These are phyloP conservation scores for Primulina tabacum DNA, from an alignment of 257 asterid species.

Conservation along the genomic window DNA sequence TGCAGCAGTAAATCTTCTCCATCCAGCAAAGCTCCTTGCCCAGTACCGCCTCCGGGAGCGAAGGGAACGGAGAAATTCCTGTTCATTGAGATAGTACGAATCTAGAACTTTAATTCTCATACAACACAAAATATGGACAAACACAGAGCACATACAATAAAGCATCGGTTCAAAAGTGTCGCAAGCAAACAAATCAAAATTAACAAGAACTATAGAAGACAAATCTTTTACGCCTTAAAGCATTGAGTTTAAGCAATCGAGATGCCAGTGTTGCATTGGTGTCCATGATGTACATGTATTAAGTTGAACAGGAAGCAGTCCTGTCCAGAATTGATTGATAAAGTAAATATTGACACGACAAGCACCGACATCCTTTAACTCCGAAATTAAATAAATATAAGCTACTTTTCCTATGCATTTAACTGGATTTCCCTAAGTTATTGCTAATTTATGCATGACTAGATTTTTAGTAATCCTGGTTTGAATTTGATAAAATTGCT, in stretches of 20 bases:
- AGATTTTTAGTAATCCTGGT: not conserved
- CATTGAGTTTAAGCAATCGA: not conserved
- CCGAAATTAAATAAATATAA: conserved; percentile 13
- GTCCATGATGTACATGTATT: conserved; percentile 9
- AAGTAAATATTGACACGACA: not conserved
- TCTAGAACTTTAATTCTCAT: conserved; percentile 12
- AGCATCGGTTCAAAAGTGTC: conserved; percentile 19
- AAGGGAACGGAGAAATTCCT: conserved; percentile 76
- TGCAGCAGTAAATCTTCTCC: conserved; percentile 87
- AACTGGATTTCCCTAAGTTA: conserved; percentile 1
- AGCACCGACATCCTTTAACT: conserved; percentile 13
- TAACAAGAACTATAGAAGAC: not conserved
- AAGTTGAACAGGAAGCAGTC: conserved; percentile 11
- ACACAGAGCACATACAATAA: not conserved
- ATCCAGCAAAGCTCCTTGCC: conserved; percentile 99
- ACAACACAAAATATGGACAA: conserved; percentile 18
- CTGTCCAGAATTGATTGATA: not conserved
- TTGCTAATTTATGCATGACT: conserved; percentile 1
- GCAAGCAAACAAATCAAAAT: not conserved
- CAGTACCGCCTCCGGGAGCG: conserved; percentile 85
- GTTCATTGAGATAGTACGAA: conserved; percentile 22
- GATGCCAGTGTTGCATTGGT: not conserved
- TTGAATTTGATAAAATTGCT: not conserved
- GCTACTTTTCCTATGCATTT: conserved; percentile 9
- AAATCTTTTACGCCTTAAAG: not conserved